Base-by-base conservation (phyloP, 768 basidiomycete genomes). In the Solioccasus polychromus region DNA sequence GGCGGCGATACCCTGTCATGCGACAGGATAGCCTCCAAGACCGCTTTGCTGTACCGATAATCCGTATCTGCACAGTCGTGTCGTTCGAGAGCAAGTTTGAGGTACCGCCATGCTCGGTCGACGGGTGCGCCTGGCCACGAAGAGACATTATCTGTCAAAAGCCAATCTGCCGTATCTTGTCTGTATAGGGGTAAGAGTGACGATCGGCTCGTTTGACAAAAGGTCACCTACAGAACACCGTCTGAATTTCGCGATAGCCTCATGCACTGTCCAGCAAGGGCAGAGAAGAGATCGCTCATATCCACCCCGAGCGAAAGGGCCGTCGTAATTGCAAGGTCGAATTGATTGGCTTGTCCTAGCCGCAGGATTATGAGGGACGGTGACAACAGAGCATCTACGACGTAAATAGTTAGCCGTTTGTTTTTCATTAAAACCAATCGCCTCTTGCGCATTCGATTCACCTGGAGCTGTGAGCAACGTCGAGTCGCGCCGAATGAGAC, bases 91-190 rank as follows among this genome's bases (percentile, higher is more conserved):
- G 84, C 78, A 53, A 82, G 75, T 52, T 91, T 86, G 35, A 99
- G 76, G 63, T 92, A 92, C 59, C 87, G 78, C 89, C 93, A 93
- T 5, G 84, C 92, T 50, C 88, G 79, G 52, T 89, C 85, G 28
- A 82, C 77, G 15, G 83, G 72, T 6, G 86, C 78, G 4, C 94
- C 94, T 17, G 86, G 77, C 85, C 95, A 95, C 0, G 87, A 85
- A 2, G 82, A 76, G 9, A 89, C 76, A 48, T 83, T 80, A 58
- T 92, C 88, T 17, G 83, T 83, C 29, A 89, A 71, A 26, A 97
- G 72, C 93, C 94, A 97, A 51, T 85, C 82, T 1, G 82, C 80
- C 4, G 76, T 78, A 44, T 87, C 80, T 66, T 78, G 75, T 38
- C 90, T 92, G 64, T 38, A 45, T 36, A 45, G 39, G 34, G 18